phyloP scores from a whole-genome alignment of 2,329 filamentous ascomycete species.

The Shiraia sp. region DNA sequence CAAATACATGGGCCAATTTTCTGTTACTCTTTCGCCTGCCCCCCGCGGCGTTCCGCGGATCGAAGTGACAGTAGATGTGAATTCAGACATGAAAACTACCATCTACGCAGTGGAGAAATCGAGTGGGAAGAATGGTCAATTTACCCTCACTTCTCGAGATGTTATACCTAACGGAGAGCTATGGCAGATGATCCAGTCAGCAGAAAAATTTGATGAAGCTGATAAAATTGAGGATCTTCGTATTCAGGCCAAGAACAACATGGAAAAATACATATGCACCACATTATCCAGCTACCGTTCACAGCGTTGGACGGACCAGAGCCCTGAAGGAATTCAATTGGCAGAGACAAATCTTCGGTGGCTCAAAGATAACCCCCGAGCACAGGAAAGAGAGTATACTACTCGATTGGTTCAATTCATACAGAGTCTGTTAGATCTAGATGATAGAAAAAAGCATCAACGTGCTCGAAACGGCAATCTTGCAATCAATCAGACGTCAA shows the following conservation, averaged over 20 bases:
- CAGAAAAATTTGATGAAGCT: conserved; percentile 1
- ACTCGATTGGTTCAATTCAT: neutral
- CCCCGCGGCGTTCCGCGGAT: conserved; percentile 8
- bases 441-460: neutral
- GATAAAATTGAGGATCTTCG: conserved; percentile 1
- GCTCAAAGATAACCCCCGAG: neutral
- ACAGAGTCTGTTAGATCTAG: neutral
- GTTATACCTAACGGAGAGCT: conserved; percentile 50
- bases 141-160: conserved; percentile 60
- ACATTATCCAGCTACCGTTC: too few species aligned
- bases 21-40: conserved; percentile 76
- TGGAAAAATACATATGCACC: conserved; percentile 2
- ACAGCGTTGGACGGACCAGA: neutral
- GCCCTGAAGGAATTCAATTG: neutral
- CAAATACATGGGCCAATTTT: conserved; percentile 93
- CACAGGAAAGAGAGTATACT: neutral
- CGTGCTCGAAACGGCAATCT: too few species aligned
- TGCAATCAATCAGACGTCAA: too few species aligned
- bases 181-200: neutral
- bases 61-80: conserved; percentile 74
- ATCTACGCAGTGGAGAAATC: conserved; percentile 95
- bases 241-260: conserved; percentile 3
- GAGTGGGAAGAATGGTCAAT: conserved; percentile 94
- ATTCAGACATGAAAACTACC: conserved; percentile 88
- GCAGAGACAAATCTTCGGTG: neutral